These are phyloP conservation scores for Lignosus rhinocerotis DNA, from an alignment of 1,284 basidiomycete genomes.

Conservation along the genomic window DNA sequence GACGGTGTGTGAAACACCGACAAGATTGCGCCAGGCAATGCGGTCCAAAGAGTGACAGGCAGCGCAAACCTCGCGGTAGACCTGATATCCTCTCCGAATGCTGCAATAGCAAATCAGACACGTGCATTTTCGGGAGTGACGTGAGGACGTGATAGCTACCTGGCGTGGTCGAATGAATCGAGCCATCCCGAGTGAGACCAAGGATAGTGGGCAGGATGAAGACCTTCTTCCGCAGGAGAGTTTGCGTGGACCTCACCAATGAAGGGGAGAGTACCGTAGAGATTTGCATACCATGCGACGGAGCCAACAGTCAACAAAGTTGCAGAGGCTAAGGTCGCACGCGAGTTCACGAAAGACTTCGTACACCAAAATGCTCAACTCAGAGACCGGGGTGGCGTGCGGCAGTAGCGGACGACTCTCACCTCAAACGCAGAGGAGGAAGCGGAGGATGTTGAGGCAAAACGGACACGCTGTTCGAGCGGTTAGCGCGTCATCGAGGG, in stretches of 20 bases:
- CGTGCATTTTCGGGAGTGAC: constrained; percentile 7
- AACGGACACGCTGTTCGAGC: constrained; percentile 54
- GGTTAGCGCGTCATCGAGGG: constrained; percentile 15
- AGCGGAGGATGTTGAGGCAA: constrained; percentile 59
- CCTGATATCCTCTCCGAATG: constrained; percentile 97
- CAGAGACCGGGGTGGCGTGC: background rate
- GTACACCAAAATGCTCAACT: background rate
- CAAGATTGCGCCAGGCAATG: constrained; percentile 99
- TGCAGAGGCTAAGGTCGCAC: constrained; percentile 76
- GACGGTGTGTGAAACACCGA: constrained; percentile 95
- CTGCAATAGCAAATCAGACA: constrained; percentile 41
- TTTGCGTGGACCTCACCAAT: constrained; percentile 88
- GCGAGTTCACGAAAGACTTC: constrained; percentile 68
- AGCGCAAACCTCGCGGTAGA: constrained; percentile 99
- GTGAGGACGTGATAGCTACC: constrained; percentile 46
- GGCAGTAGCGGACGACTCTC: constrained; percentile 19
- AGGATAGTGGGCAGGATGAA: constrained; percentile 88
- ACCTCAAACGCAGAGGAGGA: constrained; percentile 65
- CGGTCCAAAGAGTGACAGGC: constrained; percentile 99
- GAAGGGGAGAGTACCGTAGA: constrained; percentile 89
- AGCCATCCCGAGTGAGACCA: constrained; percentile 90
- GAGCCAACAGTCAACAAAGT: constrained; percentile 84
- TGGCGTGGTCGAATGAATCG: constrained; percentile 95
- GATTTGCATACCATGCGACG: constrained; percentile 94
- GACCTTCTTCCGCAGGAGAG: constrained; percentile 90